These are phyloP conservation scores for Phytopythium boreale DNA, from an alignment of 352 stramenopile species.

Conservation along the genomic window DNA sequence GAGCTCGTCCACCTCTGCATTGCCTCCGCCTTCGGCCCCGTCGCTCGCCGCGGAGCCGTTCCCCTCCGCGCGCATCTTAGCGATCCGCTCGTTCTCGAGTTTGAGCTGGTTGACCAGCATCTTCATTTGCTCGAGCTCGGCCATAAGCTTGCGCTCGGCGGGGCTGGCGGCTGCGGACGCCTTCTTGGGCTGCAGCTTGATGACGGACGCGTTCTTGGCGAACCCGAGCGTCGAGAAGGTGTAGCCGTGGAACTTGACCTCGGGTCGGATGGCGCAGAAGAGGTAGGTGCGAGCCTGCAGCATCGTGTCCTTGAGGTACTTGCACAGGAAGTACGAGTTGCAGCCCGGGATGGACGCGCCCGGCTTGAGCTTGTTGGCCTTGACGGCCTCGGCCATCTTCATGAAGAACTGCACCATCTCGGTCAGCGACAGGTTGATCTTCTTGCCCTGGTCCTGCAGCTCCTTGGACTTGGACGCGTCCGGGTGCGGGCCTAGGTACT, in stretches of 20 bases:
- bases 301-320: conserved; percentile 97
- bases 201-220: conserved; percentile 92
- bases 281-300: conserved; percentile 91
- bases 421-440: conserved; percentile 94
- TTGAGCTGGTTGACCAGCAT: conserved; percentile 78
- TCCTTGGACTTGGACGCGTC: conserved; percentile 93
- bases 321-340: conserved; percentile 95
- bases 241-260: conserved; percentile 92
- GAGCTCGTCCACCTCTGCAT: conserved; percentile 49
- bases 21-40: conserved; percentile 25
- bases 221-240: conserved; percentile 95
- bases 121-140: conserved; percentile 94
- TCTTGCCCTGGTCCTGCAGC: conserved; percentile 94
- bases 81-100: conserved; percentile 79
- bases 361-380: conserved; percentile 94
- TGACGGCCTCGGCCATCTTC: conserved; percentile 95
- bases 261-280: conserved; percentile 92
- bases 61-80: conserved; percentile 29
- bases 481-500: conserved; percentile 86
- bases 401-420: conserved; percentile 97
- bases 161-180: conserved; percentile 85
- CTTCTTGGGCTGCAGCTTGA: conserved; percentile 96
- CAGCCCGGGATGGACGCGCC: conserved; percentile 91
- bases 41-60: conserved; percentile 9
- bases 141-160: conserved; percentile 93